Conservation (phyloP, 2,329 filamentous ascomycete species). For the Paradendryphiella salina region DNA sequence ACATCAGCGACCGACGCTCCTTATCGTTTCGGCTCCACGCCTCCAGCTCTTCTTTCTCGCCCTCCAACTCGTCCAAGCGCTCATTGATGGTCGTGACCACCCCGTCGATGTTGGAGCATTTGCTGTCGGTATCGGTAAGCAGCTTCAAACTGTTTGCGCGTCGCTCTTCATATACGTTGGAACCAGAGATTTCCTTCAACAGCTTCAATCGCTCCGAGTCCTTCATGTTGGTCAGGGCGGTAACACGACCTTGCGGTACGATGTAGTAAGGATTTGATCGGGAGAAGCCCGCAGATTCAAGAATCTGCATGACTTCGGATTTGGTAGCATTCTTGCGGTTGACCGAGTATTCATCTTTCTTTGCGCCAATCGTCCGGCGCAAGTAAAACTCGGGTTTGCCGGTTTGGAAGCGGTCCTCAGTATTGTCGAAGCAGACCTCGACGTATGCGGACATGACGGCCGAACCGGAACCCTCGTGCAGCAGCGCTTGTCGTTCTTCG, state of each 20-base stretch:
- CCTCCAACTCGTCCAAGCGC: slow-evolving; percentile 83
- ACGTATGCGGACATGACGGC: slow-evolving; percentile 99
- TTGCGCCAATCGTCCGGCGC: slow-evolving; percentile 90
- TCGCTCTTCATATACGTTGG: slow-evolving; percentile 92
- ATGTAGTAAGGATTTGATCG: slow-evolving; percentile 99
- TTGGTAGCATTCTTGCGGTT: slow-evolving; percentile 97
- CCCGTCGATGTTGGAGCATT: slow-evolving; percentile 92
- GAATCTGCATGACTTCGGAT: slow-evolving; percentile 88
- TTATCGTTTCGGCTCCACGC: slow-evolving; percentile 94
- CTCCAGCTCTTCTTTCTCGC: slow-evolving; percentile 93
- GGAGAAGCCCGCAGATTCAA: slow-evolving; percentile 95
- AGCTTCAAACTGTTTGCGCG: slow-evolving; percentile 92
- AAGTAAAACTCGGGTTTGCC: slow-evolving; percentile 88
- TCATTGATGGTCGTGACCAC: slow-evolving; percentile 89
- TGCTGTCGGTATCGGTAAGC: slow-evolving; percentile 95
- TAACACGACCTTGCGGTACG: slow-evolving; percentile 95
- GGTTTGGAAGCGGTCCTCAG: slow-evolving; percentile 91
- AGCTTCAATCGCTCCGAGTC: slow-evolving; percentile 86
- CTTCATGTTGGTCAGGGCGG: slow-evolving; percentile 97
- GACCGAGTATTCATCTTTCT: slow-evolving; percentile 98
- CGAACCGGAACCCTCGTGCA: slow-evolving; percentile 97
- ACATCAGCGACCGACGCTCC: slow-evolving; percentile 88
- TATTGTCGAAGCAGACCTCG: slow-evolving; percentile 98
- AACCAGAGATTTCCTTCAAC: slow-evolving; percentile 97
- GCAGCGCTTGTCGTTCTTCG: slow-evolving; percentile 90